A percentile compares a stretch with the other conserved stretches of the same genome.
phyloP scores from a whole-genome alignment of 495 filamentous ascomycete species.

The Neurospora sp. region DNA sequence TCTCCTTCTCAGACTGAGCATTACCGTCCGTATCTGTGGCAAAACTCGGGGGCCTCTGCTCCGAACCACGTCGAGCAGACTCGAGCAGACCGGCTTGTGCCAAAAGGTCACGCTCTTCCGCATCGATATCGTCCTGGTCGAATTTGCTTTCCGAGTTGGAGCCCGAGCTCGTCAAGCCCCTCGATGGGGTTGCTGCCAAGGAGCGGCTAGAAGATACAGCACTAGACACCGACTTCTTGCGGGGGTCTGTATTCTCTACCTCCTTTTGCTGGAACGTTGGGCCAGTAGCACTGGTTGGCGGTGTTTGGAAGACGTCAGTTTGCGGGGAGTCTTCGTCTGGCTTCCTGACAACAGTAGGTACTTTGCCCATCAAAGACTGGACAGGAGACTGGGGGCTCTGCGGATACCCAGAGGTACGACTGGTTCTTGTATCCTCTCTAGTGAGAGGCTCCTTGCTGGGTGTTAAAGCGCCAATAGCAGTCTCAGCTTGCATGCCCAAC shows the following conservation, averaged over 20 bases:
- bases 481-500: constrained; percentile 24
- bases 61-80: constrained; percentile 6
- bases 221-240: constrained; percentile 35
- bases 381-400: constrained; percentile 24
- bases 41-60: constrained; percentile 11
- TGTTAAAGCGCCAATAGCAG: constrained; percentile 5
- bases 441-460: constrained; percentile 12
- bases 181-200: constrained; percentile 20
- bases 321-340: constrained; percentile 26
- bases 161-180: constrained; percentile 12
- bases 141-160: constrained; percentile 14
- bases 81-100: constrained; percentile 40
- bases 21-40: constrained; percentile 20
- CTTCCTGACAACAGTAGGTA: constrained; percentile 18
- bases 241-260: constrained; percentile 20
- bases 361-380: constrained; percentile 19
- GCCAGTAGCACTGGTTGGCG: constrained; percentile 33
- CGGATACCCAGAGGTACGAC: constrained; percentile 14
- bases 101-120: constrained; percentile 40
- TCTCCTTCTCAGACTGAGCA: constrained; percentile 29
- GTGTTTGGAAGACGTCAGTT: constrained; percentile 36
- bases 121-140: constrained; percentile 34
- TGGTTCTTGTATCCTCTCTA: constrained; percentile 20
- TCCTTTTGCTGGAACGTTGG: constrained; percentile 38
- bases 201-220: constrained; percentile 28